Base-by-base conservation (phyloP, 1,284 basidiomycete genomes). In the Lentinula novae-zelandiae region DNA sequence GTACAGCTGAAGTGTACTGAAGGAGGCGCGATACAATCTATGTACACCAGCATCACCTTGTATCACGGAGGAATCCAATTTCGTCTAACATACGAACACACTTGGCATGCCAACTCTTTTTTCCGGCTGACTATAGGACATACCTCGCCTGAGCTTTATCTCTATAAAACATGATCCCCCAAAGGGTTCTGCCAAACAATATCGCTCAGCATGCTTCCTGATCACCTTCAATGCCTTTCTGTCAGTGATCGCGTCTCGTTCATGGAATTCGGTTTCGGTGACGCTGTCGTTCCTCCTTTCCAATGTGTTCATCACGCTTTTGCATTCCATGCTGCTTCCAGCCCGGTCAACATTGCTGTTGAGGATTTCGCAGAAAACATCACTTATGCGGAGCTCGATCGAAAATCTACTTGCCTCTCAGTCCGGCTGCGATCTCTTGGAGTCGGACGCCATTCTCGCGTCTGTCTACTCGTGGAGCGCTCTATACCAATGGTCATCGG, bases 271-370 rank as follows among this genome's bases (percentile, higher is more conserved):
- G 80, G 82, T 42, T 72, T 77, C 44, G 82, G 82, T 39, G 67
- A 72, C 40, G 68, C 66, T 15, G 68, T 71, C 36, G 39, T 66
- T 22, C 65, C 73, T 39, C 77, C 80, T 12, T 84, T 82, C 69
- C 67, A 69, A 62, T 82, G 79, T 64, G 75, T 85, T 39, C 83
- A 84, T 65, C 79, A 82, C 63, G 84, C 83, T n/a, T 84, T 86
- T 68, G 78, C 80, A 59, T 71, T 73, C 64, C 74, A 81, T 65
- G 80, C 77, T 36, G 66, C 65, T 57, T 62, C 63, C 9, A 71
- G 77, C 57, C 79, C 82, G 8, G 67, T 76, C 58, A 71, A 73
- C 17, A 68, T 81, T 49, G 83, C 83, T 33, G 80, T 83, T 48
- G 79, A 83, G 69, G 78, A 84, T 66, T 76, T 79, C 54, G 73